Evolutionary conservation across 192 early-diverging fungal genomes (phyloP).

Genomic region (Cetraspora pellucida): DNA sequence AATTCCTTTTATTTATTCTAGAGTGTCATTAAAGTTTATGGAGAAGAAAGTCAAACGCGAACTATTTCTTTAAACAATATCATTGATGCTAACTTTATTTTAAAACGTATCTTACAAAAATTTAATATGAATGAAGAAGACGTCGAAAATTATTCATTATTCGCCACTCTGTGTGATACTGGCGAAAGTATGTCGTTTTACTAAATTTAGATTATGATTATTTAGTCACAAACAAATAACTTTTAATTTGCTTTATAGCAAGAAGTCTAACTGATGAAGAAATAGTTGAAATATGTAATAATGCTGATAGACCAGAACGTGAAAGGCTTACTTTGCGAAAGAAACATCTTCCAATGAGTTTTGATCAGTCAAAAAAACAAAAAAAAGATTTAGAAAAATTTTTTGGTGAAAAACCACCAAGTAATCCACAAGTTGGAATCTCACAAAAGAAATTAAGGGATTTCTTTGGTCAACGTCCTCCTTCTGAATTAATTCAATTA

Average conservation of each 20-base stretch:
- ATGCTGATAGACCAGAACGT: constrained; percentile 63
- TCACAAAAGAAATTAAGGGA: constrained; percentile 58
- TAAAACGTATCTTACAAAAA: constrained; percentile 74
- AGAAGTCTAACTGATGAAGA: constrained; percentile 76
- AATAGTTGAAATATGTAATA: constrained; percentile 73
- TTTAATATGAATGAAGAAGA: constrained; percentile 82
- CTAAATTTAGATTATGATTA: not conserved
- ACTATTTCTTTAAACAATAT: constrained; percentile 77
- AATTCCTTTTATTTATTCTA: constrained; percentile 28
- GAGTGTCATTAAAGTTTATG: constrained; percentile 75
- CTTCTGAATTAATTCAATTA: constrained; percentile 88
- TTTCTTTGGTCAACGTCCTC: constrained; percentile 95
- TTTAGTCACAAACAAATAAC: not conserved
- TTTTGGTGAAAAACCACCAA: constrained; percentile 31
- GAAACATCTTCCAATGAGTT: constrained; percentile 62
- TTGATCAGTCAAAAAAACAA: constrained; percentile 54
- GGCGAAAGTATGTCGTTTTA: constrained; percentile 55
- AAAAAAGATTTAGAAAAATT: constrained; percentile 36
- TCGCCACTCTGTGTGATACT: constrained; percentile 69
- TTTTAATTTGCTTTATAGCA: constrained; percentile 39
- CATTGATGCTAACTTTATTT: constrained; percentile 67
- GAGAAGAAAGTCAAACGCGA: constrained; percentile 77
- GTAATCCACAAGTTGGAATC: constrained; percentile 2
- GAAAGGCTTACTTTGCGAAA: constrained; percentile 75
- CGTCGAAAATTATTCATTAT: constrained; percentile 74